phyloP scores from a whole-genome alignment of 2,329 filamentous ascomycete genomes.

The Diatrype stigma region DNA sequence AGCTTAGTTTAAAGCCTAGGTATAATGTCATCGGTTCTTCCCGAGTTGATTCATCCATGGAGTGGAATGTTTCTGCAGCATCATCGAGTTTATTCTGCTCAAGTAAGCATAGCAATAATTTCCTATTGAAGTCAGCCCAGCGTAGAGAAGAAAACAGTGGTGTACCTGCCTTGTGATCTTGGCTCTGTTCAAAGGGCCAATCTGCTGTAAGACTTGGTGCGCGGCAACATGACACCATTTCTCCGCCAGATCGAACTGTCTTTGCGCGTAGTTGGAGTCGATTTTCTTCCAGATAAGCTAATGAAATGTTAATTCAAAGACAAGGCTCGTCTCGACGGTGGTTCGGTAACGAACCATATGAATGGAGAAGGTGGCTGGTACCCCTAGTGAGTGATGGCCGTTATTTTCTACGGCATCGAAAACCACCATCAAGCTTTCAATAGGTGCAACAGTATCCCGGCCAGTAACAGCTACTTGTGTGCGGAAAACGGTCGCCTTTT shows the following conservation, averaged over 20 bases:
- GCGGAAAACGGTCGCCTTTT: constrained; percentile 64
- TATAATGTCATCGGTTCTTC: constrained; percentile 66
- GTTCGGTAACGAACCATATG: constrained; percentile 54
- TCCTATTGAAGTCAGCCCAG: constrained; percentile 46
- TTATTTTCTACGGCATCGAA: constrained; percentile 36
- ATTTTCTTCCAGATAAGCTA: constrained; percentile 79
- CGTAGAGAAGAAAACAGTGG: neutral
- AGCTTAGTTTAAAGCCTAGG: constrained; percentile 68
- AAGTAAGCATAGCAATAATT: constrained; percentile 67
- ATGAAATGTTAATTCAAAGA: constrained; percentile 6
- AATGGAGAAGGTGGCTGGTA: constrained; percentile 60
- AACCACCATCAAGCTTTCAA: constrained; percentile 21
- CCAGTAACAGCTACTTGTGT: constrained; percentile 59
- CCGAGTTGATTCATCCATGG: constrained; percentile 55
- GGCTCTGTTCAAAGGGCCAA: constrained; percentile 61
- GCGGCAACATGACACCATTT: constrained; percentile 69
- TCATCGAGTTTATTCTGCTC: constrained; percentile 49
- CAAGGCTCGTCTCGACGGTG: neutral
- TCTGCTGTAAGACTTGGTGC: constrained; percentile 61
- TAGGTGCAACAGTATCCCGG: constrained; percentile 31
- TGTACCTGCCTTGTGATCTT: constrained; percentile 60
- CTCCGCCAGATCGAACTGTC: constrained; percentile 51
- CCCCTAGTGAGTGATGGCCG: constrained; percentile 45
- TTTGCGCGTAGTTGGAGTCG: constrained; percentile 53
- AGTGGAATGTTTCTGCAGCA: constrained; percentile 51